phyloP scores from a whole-genome alignment of 2,329 filamentous ascomycete genomes.

The Keithomyces neogunnii region DNA sequence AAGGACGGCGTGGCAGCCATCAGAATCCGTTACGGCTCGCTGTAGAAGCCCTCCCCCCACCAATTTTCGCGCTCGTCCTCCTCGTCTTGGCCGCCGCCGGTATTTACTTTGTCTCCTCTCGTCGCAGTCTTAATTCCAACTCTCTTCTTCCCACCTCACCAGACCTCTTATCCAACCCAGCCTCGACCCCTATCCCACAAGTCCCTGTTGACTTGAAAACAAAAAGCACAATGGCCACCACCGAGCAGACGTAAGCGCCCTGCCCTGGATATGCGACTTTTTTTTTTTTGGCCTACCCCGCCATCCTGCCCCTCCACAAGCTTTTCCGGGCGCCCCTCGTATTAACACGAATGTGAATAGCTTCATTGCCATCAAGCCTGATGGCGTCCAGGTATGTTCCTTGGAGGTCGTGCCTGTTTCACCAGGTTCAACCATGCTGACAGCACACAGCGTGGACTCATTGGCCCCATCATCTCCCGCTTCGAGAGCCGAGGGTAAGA shows the following conservation, averaged over 20 bases:
- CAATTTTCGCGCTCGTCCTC: conserved; percentile 31
- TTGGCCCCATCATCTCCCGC: conserved; percentile 95
- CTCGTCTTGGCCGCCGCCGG: conserved; percentile 27
- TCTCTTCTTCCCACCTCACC: conserved; percentile 19
- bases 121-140: conserved; percentile 11
- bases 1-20: not conserved
- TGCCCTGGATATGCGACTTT: not conserved
- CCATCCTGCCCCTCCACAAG: conserved; percentile 19
- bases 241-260: conserved; percentile 75
- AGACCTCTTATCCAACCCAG: conserved; percentile 17
- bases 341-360: conserved; percentile 40
- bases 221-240: conserved; percentile 54
- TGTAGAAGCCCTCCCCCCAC: conserved; percentile 34
- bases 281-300: conserved; percentile 18
- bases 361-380: conserved; percentile 99
- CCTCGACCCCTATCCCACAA: conserved; percentile 16
- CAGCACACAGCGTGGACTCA: conserved; percentile 71
- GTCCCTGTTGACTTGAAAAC: conserved; percentile 16
- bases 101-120: conserved; percentile 14
- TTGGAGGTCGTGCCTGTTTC: not conserved
- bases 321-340: not conserved
- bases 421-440: not conserved
- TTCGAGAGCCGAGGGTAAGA: conserved; percentile 91
- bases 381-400: conserved; percentile 84
- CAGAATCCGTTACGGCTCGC: conserved; percentile 20